Percentiles rank a stretch among this genome's conserved stretches.
These are phyloP conservation scores for Aspergillus sp. DNA, from an alignment of 2,329 filamentous ascomycete genomes.

Conservation along the genomic window DNA sequence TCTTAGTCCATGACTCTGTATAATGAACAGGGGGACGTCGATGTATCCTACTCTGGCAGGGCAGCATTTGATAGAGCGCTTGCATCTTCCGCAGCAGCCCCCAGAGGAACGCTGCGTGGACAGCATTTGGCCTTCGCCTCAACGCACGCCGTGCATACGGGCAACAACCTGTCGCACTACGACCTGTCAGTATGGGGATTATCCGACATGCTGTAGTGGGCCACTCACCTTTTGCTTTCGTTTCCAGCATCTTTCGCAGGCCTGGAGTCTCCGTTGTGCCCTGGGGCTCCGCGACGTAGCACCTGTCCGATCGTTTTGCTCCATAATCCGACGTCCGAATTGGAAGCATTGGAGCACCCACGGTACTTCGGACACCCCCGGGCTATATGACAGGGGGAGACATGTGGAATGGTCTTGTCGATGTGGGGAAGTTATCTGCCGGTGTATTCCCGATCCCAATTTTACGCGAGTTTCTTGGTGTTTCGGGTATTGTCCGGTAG, in stretches of 20 bases:
- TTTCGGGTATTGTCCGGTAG: too few relatives aligned
- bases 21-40: too few relatives aligned
- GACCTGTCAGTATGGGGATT: not conserved
- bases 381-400: too few relatives aligned
- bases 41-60: conserved; percentile 8
- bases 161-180: conserved; percentile 22
- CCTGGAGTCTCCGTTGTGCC: conserved; percentile 18
- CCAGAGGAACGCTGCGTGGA: conserved; percentile 14
- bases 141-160: conserved; percentile 17
- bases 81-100: conserved; percentile 11
- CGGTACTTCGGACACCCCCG: too few relatives aligned
- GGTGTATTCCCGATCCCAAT: too few relatives aligned
- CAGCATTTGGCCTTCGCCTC: conserved; percentile 11
- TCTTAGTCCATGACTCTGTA: not conserved
- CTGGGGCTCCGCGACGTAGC: not conserved
- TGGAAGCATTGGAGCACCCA: too few relatives aligned
- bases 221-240: conserved; percentile 30
- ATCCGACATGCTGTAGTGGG: not conserved
- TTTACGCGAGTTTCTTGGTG: too few relatives aligned
- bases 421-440: too few relatives aligned
- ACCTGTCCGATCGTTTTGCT: not conserved
- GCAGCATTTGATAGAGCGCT: conserved; percentile 19
- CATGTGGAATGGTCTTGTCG: too few relatives aligned
- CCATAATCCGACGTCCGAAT: not conserved
- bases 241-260: conserved; percentile 33